A percentile compares a stretch with the other conserved stretches of the same genome.
phyloP scores from a whole-genome alignment of 176 grass and related monocot genomes.

The Musa itinerans region DNA sequence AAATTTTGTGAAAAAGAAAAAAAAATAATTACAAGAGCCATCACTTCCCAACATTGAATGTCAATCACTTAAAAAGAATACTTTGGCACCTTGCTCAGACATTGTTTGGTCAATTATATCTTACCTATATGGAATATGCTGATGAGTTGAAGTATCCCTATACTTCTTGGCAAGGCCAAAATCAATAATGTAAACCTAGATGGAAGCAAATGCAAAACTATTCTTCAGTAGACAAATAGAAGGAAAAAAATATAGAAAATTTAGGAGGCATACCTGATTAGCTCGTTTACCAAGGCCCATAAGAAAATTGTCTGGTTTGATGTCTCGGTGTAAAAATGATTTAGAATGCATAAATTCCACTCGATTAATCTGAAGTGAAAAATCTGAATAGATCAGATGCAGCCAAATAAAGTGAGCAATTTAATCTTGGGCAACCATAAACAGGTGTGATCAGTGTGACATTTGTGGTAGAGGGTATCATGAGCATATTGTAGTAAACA shows the following conservation, averaged over 20 bases:
- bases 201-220: conserved; percentile 8
- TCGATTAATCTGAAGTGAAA: conserved; percentile 64
- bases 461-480: not conserved
- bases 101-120: not conserved
- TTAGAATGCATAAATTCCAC: conserved; percentile 92
- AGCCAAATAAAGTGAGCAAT: not conserved
- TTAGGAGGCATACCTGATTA: conserved; percentile 56
- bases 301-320: conserved; percentile 98
- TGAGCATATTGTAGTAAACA: not conserved
- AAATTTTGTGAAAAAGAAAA: not conserved
- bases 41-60: no score
- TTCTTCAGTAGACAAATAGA: conserved; percentile 18
- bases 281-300: conserved; percentile 89
- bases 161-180: conserved; percentile 98
- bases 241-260: conserved; percentile 12
- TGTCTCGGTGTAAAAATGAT: conserved; percentile 92
- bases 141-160: conserved; percentile 73
- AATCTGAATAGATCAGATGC: conserved; percentile 5
- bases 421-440: not conserved
- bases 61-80: no score
- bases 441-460: not conserved
- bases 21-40: no score
- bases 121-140: conserved; percentile 93
- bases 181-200: conserved; percentile 89
- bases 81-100: not conserved